A percentile compares a stretch with the other conserved stretches of the same genome.
Conservation (phyloP, 306 rosid species). For the Argentina anserina region DNA sequence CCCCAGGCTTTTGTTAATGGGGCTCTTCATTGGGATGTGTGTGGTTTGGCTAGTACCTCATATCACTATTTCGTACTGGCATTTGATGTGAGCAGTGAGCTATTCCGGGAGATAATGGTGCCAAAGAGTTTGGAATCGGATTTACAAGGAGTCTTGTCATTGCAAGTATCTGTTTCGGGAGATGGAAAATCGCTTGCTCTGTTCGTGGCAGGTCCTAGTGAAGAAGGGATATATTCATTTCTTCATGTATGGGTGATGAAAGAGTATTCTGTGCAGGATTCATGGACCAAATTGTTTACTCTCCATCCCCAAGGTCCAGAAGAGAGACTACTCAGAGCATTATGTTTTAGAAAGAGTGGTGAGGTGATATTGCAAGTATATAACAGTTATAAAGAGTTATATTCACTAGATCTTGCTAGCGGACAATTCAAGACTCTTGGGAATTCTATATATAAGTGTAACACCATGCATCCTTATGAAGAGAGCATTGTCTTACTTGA, state of each 20-base stretch:
- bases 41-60: not conserved
- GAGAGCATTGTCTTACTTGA: not conserved
- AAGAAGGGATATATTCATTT: not conserved
- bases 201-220: not conserved
- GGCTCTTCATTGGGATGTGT: not conserved
- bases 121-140: not conserved
- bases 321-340: not conserved
- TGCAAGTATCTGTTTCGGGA: not conserved
- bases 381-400: too few species aligned
- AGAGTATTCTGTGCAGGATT: not conserved
- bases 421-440: not conserved
- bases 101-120: not conserved
- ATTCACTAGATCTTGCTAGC: not conserved
- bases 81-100: not conserved
- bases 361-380: not conserved
- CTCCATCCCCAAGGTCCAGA: not conserved
- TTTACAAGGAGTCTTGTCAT: not conserved
- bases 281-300: not conserved
- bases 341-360: not conserved
- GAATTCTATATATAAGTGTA: not conserved
- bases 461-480: not conserved
- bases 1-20: constrained; percentile 1
- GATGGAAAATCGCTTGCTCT: not conserved
- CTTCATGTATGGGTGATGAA: not conserved
- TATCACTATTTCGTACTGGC: not conserved